These are phyloP conservation scores for Phylloporus sp. DNA, from an alignment of 1,284 basidiomycete species.

Conservation along the genomic window DNA sequence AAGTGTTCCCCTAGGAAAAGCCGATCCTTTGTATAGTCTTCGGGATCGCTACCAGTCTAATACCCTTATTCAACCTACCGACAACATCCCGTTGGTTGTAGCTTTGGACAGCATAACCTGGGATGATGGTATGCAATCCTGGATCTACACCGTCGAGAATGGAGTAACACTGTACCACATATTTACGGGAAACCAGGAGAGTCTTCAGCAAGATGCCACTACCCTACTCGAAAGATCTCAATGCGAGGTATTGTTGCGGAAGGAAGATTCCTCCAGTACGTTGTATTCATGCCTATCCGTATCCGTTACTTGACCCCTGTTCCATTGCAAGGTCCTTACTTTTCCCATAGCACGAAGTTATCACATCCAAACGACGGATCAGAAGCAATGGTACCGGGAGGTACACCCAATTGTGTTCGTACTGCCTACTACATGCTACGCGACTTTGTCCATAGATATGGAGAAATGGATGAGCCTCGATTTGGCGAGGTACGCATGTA, in stretches of 20 bases:
- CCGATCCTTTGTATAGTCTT: constrained; percentile 29
- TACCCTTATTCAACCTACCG: constrained; percentile 33
- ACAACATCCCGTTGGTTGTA: constrained; percentile 30
- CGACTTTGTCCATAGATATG: constrained; percentile 27
- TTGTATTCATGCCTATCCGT: not conserved
- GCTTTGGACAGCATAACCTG: constrained; percentile 18
- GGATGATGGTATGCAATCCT: constrained; percentile 37
- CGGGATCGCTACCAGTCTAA: constrained; percentile 36
- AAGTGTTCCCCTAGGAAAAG: constrained; percentile 18
- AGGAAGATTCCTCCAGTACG: constrained; percentile 32
- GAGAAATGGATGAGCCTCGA: constrained; percentile 19
- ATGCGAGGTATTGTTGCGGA: constrained; percentile 34
- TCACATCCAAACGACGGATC: constrained; percentile 13
- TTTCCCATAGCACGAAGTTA: constrained; percentile 28
- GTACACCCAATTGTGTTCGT: constrained; percentile 35
- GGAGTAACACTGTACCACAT: constrained; percentile 37
- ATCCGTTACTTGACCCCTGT: constrained; percentile 4
- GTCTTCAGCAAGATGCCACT: constrained; percentile 37
- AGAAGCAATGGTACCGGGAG: constrained; percentile 22
- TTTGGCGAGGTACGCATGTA: constrained; percentile 35
- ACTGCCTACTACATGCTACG: constrained; percentile 29
- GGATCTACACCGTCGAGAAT: constrained; percentile 33
- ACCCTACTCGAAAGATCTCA: constrained; percentile 40
- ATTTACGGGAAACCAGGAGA: constrained; percentile 43
- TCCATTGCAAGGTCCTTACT: constrained; percentile 35